Conservation (phyloP, 2,329 filamentous ascomycete species). For the Cladosporium sp. region DNA sequence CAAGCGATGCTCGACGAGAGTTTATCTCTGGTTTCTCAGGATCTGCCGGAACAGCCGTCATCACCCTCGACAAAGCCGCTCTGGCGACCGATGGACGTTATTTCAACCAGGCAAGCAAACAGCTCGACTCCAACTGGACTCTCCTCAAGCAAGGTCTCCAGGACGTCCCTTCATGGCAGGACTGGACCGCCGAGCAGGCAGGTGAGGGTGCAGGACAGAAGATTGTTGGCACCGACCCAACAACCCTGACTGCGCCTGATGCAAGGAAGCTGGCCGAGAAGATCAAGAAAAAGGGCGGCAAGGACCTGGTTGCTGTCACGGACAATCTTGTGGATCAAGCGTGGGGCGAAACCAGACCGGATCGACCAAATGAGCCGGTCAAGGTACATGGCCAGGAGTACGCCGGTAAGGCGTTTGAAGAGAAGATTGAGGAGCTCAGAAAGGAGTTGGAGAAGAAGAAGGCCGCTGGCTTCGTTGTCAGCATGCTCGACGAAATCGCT, state of each 20-base stretch:
- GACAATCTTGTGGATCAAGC: constrained; percentile 85
- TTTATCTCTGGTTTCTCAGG: constrained; percentile 94
- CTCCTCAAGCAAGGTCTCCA: constrained; percentile 89
- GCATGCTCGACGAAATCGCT: constrained; percentile 92
- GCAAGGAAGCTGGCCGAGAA: constrained; percentile 75
- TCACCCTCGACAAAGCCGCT: constrained; percentile 80
- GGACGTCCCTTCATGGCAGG: constrained; percentile 94
- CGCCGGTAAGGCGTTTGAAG: constrained; percentile 73
- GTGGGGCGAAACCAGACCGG: constrained; percentile 73
- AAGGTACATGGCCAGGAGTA: constrained; percentile 67
- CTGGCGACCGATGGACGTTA: constrained; percentile 94
- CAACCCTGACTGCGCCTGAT: constrained; percentile 69
- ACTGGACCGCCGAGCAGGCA: constrained; percentile 84
- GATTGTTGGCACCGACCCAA: constrained; percentile 83
- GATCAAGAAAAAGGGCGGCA: constrained; percentile 79
- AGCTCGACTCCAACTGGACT: constrained; percentile 87
- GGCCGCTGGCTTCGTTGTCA: constrained; percentile 79
- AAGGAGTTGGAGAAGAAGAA: constrained; percentile 90
- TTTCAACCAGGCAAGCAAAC: constrained; percentile 91
- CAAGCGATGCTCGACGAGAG: constrained; percentile 85
- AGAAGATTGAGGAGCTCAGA: constrained; percentile 81
- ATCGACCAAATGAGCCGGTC: constrained; percentile 70
- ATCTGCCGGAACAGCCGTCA: constrained; percentile 86
- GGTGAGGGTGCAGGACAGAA: constrained; percentile 64
- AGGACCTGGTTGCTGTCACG: constrained; percentile 66